Evolutionary conservation across 192 early-diverging fungal genomes (phyloP).

Genomic region (Coemansia sp.): DNA sequence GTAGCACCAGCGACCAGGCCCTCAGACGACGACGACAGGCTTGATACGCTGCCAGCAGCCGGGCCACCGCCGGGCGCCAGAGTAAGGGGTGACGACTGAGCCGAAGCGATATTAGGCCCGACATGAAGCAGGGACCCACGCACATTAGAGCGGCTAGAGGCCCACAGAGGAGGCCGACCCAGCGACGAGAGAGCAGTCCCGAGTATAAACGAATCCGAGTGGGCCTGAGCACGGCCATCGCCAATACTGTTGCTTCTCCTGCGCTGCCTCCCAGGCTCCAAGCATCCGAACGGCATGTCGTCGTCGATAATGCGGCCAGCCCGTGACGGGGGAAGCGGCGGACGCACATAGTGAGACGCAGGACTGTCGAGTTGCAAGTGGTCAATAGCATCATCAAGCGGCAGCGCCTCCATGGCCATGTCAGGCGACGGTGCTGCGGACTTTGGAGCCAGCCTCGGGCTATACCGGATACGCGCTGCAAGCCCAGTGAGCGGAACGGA

Average conservation of each 20-base stretch:
- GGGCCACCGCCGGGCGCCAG: background rate
- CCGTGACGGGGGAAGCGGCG: background rate
- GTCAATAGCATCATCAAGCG: background rate
- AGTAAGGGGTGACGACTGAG: conserved; percentile 42
- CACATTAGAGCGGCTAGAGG: too few relatives aligned
- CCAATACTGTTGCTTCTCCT: background rate
- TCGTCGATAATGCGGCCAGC: background rate
- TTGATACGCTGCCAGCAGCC: conserved; percentile 23
- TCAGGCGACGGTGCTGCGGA: background rate
- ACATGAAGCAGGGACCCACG: conserved; percentile 17
- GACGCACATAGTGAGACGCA: background rate
- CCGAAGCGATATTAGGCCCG: conserved; percentile 40
- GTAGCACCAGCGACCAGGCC: background rate
- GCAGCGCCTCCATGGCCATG: background rate
- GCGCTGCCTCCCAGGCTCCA: background rate
- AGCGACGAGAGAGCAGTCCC: background rate
- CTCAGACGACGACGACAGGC: conserved; percentile 19
- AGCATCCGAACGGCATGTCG: background rate
- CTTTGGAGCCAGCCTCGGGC: conserved; percentile 23
- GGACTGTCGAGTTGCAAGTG: background rate
- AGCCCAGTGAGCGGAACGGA: conserved; percentile 8
- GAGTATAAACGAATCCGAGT: background rate
- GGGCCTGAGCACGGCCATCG: too few relatives aligned
- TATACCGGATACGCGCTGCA: conserved; percentile 26
- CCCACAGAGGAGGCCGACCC: too few relatives aligned